A percentile compares a stretch with the other conserved stretches of the same genome.
Evolutionary conservation across 2,329 filamentous ascomycete species (phyloP).

Genomic region (Penicillium verrucosum): DNA sequence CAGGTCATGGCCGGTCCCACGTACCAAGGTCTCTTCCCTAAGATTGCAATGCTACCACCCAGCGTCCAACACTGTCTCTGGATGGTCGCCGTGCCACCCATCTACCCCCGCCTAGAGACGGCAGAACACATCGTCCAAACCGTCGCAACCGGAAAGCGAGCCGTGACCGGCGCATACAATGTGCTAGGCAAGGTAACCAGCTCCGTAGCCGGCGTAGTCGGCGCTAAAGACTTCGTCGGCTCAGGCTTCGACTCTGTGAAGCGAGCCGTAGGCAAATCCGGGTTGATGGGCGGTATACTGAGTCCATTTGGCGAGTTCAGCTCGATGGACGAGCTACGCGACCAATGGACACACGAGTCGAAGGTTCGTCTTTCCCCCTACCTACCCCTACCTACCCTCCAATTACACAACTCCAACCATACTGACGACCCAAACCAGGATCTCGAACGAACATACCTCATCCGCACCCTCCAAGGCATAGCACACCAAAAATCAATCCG

Average conservation of each 20-base stretch:
- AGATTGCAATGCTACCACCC: constrained; percentile 82
- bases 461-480: constrained; percentile 92
- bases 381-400: too few species aligned
- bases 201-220: constrained; percentile 91
- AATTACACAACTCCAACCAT: too few species aligned
- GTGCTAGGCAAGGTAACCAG: constrained; percentile 92
- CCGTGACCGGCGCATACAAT: constrained; percentile 94
- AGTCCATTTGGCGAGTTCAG: constrained; percentile 97
- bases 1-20: constrained; percentile 95
- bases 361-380: constrained; percentile 55
- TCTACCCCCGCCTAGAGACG: constrained; percentile 88
- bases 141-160: constrained; percentile 91
- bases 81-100: constrained; percentile 86
- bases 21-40: constrained; percentile 96
- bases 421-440: constrained; percentile 51
- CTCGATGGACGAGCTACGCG: constrained; percentile 86
- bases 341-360: constrained; percentile 97
- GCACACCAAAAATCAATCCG: constrained; percentile 90
- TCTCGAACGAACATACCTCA: constrained; percentile 91
- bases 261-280: constrained; percentile 91
- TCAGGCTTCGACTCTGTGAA: constrained; percentile 94
- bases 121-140: constrained; percentile 90
- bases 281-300: constrained; percentile 90
- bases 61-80: constrained; percentile 95
- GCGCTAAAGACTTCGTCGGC: constrained; percentile 86